Evolutionary conservation across 2,329 filamentous ascomycete species (phyloP), one percentile per base, ranked within the genome.

Genomic region (Aspergillus pseudoterreus): DNA sequence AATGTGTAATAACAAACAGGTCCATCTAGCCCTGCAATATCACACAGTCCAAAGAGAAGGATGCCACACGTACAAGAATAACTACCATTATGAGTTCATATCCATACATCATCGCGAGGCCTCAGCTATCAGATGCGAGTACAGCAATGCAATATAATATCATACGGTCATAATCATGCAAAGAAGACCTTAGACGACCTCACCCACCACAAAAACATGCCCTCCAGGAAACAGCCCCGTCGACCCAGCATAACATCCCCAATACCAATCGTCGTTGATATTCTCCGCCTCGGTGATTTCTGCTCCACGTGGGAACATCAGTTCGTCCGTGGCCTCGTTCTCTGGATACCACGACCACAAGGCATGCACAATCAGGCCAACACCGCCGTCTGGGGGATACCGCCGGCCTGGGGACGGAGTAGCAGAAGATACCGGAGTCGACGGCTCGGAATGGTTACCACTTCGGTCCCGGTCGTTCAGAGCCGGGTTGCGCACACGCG

Each of bases 241-340:
- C 21, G 74, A 75, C 0, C 90, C 91, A 73, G 90, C 91, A 75
- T 95, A 96, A 24, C 84, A 84, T 0, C 92, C 92, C 73, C 86
- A 87, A 63, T 82, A 91, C 92, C 92, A 97, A 68, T 96, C 91
- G 15, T 86, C 88, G 67, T 96, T 96, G 44, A 95, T 83, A 68
- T 94, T 88, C 67, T 92, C 87, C 35, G 87, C 83, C 73, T 97
- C 92, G 6, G 80, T 79, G 12, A 97, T 82, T 69, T 94, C 88
- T 0, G 92, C 91, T 9, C 88, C 85, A 46, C 84, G 85, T 0
- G 92, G 92, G 61, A 97, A 96, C 56, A 85, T 71, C 38, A 97
- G 72, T 72, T 97, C 92, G 65, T 96, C 88, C 12, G 63, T 56
- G 10, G 69, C 66, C 1, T 63, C 65, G 6, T 71, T 67, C 2